phyloP scores from a whole-genome alignment of 495 filamentous ascomycete species.

The Haplographium delicatum region DNA sequence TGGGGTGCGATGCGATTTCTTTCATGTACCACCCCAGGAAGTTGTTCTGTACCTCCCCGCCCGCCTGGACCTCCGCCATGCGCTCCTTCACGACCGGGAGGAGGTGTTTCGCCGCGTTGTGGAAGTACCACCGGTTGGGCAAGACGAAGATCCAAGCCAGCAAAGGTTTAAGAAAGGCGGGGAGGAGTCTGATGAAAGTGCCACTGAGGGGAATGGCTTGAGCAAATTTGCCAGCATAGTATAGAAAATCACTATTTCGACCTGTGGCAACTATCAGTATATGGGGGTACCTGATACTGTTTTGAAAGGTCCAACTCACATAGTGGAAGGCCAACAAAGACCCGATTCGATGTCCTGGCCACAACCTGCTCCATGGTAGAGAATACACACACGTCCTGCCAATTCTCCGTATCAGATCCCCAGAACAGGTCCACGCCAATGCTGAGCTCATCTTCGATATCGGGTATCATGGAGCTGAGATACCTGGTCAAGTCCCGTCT shows the following conservation, averaged over 20 bases:
- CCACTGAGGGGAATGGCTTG: constrained; percentile 30
- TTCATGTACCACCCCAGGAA: constrained; percentile 34
- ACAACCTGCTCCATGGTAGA: constrained; percentile 38
- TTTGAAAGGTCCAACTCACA: too few relatives aligned
- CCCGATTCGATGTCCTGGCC: constrained; percentile 47
- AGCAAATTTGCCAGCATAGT: constrained; percentile 36
- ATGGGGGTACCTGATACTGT: too few relatives aligned
- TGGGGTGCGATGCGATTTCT: constrained; percentile 26
- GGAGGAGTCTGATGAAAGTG: constrained; percentile 30
- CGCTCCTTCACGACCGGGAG: constrained; percentile 21
- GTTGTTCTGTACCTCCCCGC: constrained; percentile 22
- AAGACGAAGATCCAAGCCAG: constrained; percentile 31
- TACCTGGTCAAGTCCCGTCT: constrained; percentile 34
- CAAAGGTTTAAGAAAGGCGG: constrained; percentile 34
- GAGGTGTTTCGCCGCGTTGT: constrained; percentile 28
- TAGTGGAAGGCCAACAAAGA: constrained; percentile 52
- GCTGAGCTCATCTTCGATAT: constrained; percentile 38
- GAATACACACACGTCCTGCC: constrained; percentile 36
- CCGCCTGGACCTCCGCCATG: neutral
- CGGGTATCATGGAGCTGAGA: constrained; percentile 34
- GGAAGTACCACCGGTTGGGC: constrained; percentile 31
- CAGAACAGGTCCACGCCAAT: constrained; percentile 29
- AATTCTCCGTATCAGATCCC: constrained; percentile 30
- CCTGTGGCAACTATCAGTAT: constrained; percentile 35
- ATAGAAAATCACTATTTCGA: constrained; percentile 37